Evolutionary conservation across 306 rosid genomes (phyloP), one percentile per base, ranked within the genome.

Genomic region (Prunus padus): DNA sequence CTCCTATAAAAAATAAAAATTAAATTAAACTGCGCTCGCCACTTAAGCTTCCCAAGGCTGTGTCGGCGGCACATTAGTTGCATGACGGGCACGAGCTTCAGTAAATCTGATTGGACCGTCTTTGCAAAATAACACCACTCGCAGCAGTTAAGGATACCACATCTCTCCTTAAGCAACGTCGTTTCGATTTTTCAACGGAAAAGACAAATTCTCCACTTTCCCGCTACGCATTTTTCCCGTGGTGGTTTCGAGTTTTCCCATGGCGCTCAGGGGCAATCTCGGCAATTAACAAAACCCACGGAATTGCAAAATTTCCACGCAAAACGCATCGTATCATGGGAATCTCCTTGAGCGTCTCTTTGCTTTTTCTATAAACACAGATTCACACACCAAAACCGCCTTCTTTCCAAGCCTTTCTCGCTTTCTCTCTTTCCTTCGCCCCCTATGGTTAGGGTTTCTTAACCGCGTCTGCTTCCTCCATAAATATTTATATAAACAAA

Each of bases 381-480:
- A 12, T 13, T 19, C 69, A 18, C 67, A 23, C 56, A 47, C 49
- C 65, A 16, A 52, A 75, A 61, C 71, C 57, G 72, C 66, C 72
- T 23, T 78, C 54, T 19, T 19, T 63, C 18, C 28, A 25, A 69
- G 54, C 28, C 47, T 8, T 1, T 46, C 23, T 56, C 49, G 52
- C 78, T 19, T 23, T 71, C 77, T 66, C 74, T 25, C 20, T 72
- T 37, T 14, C 9, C 69, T 47, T 46, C 68, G 66, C 67, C 69
- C 57, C 13, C 49, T 18, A 74, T 83, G 83, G 82, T 78, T 90
- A 93, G 97, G 98, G 97, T 93, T 93, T 87, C 85, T 51, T 82
- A 81, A 73, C 70, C 73, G 76, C 72, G 56, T 81, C 72, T 72
- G 14, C 79, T 81, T 80, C 65, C 40, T 26, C 51, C n/a, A 4